Evolutionary conservation across 2,329 filamentous ascomycete species (phyloP), one percentile per base, ranked within the genome.

Genomic region (Trichocomaceae sp.): DNA sequence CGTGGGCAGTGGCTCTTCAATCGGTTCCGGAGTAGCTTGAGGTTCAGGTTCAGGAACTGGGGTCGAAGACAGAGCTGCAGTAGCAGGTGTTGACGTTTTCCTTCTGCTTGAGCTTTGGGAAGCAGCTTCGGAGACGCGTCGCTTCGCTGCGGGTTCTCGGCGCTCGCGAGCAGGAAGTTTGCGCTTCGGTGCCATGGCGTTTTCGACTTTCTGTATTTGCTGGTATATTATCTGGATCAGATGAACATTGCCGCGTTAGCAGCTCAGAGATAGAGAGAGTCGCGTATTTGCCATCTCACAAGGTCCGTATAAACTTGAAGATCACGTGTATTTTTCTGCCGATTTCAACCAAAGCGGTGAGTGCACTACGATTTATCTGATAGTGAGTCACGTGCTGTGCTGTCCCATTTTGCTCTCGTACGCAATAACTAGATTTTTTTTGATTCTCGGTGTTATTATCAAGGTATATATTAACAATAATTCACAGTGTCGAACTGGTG

Each of bases 1-100:
- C 5, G 77, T 74, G 2, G 82, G 81, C 17, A 84, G 61, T 37
- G 68, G 69, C 15, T 67, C 63, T 58, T 72, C 71, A 17, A 67
- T 63, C n/a, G 63, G 61, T 39, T 69, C 67, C 2, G 65, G 61
- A 6, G 62, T 64, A n/a, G 64, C 59, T 48, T 49, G 31, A 12
- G 62, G 60, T 35, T 69, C 67, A 3, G 64, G 59, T 5, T 60
- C 63, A 23, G 64, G 60, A 56, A 66, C 64, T 7, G 65, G 60
- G 15, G 64, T 58, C 12, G 58, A 59, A 35, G 62, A 58, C 7
- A 64, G 61, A 15, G 67, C 72, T 33, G 68, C 63, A 22, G 64
- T 66, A 17, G 51, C 31, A 53, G 51, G 51, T 13, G 51, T 53
- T 47, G 51, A 47, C n/a, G 46, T 53, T 57, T 71, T 74, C 55